phyloP scores from a whole-genome alignment of 257 asterid genomes.

The Knoxia roxburghii region DNA sequence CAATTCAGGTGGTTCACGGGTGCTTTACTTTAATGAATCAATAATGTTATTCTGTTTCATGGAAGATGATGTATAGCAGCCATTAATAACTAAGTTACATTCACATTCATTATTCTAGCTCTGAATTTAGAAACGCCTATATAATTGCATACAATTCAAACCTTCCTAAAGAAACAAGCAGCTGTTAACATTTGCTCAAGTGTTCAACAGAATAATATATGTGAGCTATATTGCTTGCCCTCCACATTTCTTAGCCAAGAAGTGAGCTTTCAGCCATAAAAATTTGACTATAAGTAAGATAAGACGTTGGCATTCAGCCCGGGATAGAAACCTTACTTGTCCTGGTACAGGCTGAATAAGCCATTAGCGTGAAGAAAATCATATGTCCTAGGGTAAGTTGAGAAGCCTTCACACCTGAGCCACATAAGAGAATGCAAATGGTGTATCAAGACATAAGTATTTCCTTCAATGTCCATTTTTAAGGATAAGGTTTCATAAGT shows the following conservation, averaged over 20 bases:
- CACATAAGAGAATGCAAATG: constrained; percentile 2
- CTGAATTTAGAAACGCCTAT: background rate
- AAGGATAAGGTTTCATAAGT: background rate
- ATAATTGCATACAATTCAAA: background rate
- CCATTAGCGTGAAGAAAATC: constrained; percentile 80
- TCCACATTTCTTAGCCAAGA: too few relatives aligned
- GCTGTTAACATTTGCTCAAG: background rate
- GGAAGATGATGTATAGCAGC: too few relatives aligned
- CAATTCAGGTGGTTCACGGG: too few relatives aligned
- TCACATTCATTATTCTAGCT: background rate
- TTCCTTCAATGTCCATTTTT: background rate
- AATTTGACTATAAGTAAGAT: too few relatives aligned
- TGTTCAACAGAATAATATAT: constrained; percentile 1
- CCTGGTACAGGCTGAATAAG: constrained; percentile 59
- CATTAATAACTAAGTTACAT: background rate
- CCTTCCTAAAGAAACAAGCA: background rate
- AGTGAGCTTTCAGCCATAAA: too few relatives aligned
- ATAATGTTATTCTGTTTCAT: too few relatives aligned
- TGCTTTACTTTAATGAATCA: too few relatives aligned
- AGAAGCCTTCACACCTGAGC: constrained; percentile 92
- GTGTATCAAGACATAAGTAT: constrained; percentile 10
- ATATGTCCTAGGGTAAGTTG: constrained; percentile 90
- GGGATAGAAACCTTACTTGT: constrained; percentile 49
- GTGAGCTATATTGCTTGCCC: background rate
- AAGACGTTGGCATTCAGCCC: background rate